Base-by-base conservation (phyloP, 2,329 filamentous ascomycete genomes). In the Diaporthe eres region DNA sequence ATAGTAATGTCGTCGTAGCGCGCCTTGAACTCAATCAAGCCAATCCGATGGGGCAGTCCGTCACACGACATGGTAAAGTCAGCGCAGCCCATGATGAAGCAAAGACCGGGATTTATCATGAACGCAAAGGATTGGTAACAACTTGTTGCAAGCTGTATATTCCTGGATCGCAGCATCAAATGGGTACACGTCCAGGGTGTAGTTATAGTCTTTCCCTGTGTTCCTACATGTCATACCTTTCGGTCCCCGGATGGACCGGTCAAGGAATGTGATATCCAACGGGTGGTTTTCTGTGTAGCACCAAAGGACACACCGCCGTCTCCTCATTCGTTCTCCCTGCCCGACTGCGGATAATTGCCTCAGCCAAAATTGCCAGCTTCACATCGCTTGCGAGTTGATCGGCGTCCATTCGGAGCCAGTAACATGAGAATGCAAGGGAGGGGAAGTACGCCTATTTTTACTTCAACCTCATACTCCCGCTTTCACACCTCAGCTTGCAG, bases 1-100 rank as follows among this genome's bases (percentile, higher is more conserved):
- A 31, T 47, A 28, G 60, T 31, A 9, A 47, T 13, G 25, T 31
- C 25, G 8, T n/a, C 3, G 39, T 47, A 31, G 39, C 39, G n/a
- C 60, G 60, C 39, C 60, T 63, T 17, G 25, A 63, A 63, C 60
- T 44, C 39, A 63, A 63, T 25, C 22, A 17, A 19, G 28, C 60
- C 60, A 63, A 63, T 47, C 60, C 60, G 60, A 47, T 44, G 60
- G 39, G 60, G 60, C 60, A 63, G 60, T 63, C 60, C 60, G 60
- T 44, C 60, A 47, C 60, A 63, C 39, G 44, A 28, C 39, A 44
- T 31, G 13, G 17, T 2, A 31, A 28, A n/a, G 60, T 47, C 60
- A 44, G 39, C 44, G 39, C 22, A 15, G 19, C 60, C n/a, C 10
- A 19, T n/a, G 13, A 31, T 25, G 28, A 63, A 15, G 13, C 5